Evolutionary conservation across 768 basidiomycete genomes (phyloP).

Genomic region (Neoboletus subvelutipes): DNA sequence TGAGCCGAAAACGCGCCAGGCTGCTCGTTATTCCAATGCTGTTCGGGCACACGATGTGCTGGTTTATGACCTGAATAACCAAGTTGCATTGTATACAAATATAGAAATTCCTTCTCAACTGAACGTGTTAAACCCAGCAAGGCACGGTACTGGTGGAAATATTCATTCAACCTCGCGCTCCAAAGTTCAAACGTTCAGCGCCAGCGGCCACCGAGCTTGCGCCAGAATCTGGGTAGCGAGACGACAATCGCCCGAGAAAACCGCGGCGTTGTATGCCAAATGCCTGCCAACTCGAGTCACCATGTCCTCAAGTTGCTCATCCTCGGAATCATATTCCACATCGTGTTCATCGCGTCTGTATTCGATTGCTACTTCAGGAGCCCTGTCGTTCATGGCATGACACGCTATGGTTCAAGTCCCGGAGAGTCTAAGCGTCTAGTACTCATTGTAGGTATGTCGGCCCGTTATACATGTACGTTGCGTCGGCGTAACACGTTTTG

Average conservation of each 20-base stretch:
- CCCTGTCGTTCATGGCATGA: slow-evolving; percentile 79
- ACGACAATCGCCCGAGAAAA: background rate
- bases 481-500: background rate
- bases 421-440: slow-evolving; percentile 72
- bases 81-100: background rate
- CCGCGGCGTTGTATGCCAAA: slow-evolving; percentile 7
- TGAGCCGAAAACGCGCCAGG: background rate
- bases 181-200: background rate
- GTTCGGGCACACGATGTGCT: background rate
- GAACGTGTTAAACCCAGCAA: background rate
- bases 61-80: background rate
- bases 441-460: slow-evolving; percentile 66
- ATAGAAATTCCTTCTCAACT: background rate
- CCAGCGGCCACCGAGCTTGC: background rate
- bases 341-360: slow-evolving; percentile 65
- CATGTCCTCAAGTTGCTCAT: slow-evolving; percentile 45
- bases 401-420: slow-evolving; percentile 43
- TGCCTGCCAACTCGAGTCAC: slow-evolving; percentile 14
- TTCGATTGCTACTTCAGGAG: slow-evolving; percentile 91
- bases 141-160: background rate
- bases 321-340: slow-evolving; percentile 73
- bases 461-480: background rate
- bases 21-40: background rate
- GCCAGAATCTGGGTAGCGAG: no score
- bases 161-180: background rate